Base-by-base conservation (phyloP, 1,139 yeast genomes). In the Yamadazyma trypodendri region DNA sequence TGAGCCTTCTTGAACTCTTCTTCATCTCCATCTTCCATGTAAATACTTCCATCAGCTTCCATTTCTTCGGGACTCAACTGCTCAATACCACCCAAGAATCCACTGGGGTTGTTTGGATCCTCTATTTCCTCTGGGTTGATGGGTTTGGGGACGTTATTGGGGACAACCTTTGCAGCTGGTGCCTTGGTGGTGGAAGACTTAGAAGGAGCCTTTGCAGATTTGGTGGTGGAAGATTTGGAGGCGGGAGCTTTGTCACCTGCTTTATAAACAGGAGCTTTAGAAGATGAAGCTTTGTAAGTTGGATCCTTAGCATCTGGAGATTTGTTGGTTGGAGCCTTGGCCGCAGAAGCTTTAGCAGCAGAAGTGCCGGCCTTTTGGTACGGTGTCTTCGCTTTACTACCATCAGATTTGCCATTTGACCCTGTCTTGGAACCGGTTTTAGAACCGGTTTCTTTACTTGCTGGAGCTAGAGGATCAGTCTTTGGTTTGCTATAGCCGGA, bases 81-180 rank as follows among this genome's bases (percentile, higher is more conserved):
- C 14, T 49, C 43, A 14, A 48, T 50, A 11, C 52, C 60, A 4
- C 66, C 67, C 24, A 61, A 45, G 37, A 50, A 61, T 13, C 46
- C 45, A 6, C 50, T 43, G 11, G 50, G 50, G 24, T 46, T 42
- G 16, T 40, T 37, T 8, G 49, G 48, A 24, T 45, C 42, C 16
- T 24, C 36, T 10, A 11, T 28, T 24, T 36, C 38, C 25, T 36
- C 36, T 10, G 29, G 24, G 6, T 16, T 35, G 9, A 29, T 22
- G 1, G 40, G 37, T 9, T 27, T 24, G 8, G 41, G 39, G 6
- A 36, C 32, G n/a, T 28, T 25, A 28, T 38, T 38, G 8, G 41
- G 42, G 14, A 22, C 24, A 11, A 31, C 16, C 18, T 18, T 24
- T 7, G 28, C 9, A 24, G 21, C 17, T 16, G 28, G 28, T 25